Percentiles rank a stretch among this genome's conserved stretches.
Evolutionary conservation across 345 rosid species (phyloP).

Genomic region (Citrus cavaleriei): DNA sequence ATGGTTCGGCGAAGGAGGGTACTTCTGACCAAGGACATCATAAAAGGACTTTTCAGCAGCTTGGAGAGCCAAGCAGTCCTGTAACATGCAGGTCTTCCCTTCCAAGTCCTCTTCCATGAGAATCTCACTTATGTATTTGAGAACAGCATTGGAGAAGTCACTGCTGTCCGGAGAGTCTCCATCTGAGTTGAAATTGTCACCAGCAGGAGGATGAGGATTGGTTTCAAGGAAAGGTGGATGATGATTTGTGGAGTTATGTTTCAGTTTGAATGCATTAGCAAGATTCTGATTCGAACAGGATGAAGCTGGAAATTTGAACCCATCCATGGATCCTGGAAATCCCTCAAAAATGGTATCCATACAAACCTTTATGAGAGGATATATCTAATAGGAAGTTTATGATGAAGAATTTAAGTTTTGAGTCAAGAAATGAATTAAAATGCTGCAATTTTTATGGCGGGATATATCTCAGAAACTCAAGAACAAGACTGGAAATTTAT

Average conservation of each 20-base stretch:
- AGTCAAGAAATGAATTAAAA: neutral
- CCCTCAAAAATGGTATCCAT: conserved; percentile 30
- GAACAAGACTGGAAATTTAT: neutral
- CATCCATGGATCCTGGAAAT: conserved; percentile 12
- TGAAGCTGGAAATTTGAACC: conserved; percentile 21
- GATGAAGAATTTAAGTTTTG: neutral
- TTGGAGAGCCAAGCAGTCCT: conserved; percentile 76
- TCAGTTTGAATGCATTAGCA: conserved; percentile 18
- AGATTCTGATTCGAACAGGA: conserved; percentile 16
- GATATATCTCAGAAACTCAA: neutral
- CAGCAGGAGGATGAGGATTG: neutral
- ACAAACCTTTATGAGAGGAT: neutral
- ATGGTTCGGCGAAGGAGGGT: conserved; percentile 24
- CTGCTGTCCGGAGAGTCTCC: conserved; percentile 27
- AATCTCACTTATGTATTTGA: conserved; percentile 70
- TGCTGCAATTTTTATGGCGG: neutral
- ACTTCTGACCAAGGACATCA: conserved; percentile 54
- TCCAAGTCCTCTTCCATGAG: conserved; percentile 84
- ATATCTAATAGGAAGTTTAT: neutral
- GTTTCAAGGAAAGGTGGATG: conserved; percentile 4
- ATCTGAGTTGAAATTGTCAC: conserved; percentile 13
- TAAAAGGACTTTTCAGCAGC: conserved; percentile 74
- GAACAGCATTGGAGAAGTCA: conserved; percentile 35
- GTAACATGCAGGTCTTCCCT: conserved; percentile 65
- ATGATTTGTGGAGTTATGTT: neutral